Base-by-base conservation (phyloP, 768 basidiomycete genomes). In the Strobilomyces echinocephalus region DNA sequence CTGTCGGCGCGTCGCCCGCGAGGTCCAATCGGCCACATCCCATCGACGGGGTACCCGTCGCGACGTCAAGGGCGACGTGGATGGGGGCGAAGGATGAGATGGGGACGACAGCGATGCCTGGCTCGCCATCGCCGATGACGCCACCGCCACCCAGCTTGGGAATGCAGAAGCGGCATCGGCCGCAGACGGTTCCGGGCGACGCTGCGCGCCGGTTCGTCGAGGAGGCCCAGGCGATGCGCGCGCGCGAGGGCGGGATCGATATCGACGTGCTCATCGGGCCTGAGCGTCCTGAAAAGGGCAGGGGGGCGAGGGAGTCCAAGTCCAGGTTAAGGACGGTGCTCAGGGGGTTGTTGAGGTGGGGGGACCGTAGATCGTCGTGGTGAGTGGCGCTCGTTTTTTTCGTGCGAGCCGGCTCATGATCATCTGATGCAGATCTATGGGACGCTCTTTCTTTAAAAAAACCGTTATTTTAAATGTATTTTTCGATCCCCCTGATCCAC, bases 181-280 rank as follows among this genome's bases (percentile, higher is more conserved):
- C 66, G 41, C 66, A 65, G 46, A 69, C 66, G 2, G 66, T 68
- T 18, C 36, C 34, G 14, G 56, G 62, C 2, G 60, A 62, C 5
- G 26, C 48, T 5, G n/a, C 57, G 4, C 28, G 49, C 52, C 53
- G 48, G 54, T 64, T 64, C 38, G 40, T 53, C 4, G 62, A 64
- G 12, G 60, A 53, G 0, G n/a, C 31, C 14, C 38, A 16, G 41
- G 36, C 18, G 28, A 41, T 34, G 42, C 53, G 20, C 39, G 30
- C 9, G 24, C 53, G 46, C 16, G 45, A 60, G 34, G 54, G n/a
- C 26, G 28, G 28, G 16, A 26, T 53, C 16, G 54, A 45, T 4
- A 26, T 41, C 6, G 28, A 40, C 0, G 20, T 14, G 1, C 20
- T 34, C 7, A n/a, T 36, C 10, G 34, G 33, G 7, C 36, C 1